Conservation (phyloP, 495 filamentous ascomycete species). For the Astrocystis sublimbata region DNA sequence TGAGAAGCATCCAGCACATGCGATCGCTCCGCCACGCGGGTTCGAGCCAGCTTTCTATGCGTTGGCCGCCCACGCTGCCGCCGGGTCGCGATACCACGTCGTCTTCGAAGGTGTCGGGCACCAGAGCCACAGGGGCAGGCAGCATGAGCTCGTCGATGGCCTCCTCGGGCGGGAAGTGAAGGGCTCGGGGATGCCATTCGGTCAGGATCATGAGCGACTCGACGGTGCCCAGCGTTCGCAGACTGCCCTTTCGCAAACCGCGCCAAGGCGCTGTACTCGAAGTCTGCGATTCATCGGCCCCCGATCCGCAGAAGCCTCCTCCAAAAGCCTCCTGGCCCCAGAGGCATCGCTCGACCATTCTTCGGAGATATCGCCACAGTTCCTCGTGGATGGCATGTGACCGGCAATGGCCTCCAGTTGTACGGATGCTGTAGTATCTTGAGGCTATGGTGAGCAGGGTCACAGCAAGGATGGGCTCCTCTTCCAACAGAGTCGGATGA, state of each 20-base stretch:
- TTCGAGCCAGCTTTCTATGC: conserved; percentile 92
- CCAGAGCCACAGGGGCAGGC: conserved; percentile 47
- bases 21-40: conserved; percentile 95
- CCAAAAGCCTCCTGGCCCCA: conserved; percentile 96
- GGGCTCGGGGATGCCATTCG: conserved; percentile 93
- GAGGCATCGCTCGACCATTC: conserved; percentile 90
- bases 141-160: conserved; percentile 61
- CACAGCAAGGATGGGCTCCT: conserved; percentile 89
- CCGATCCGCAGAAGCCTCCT: conserved; percentile 80
- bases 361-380: conserved; percentile 91
- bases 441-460: conserved; percentile 90
- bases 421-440: conserved; percentile 73
- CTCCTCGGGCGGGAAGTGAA: conserved; percentile 93
- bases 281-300: conserved; percentile 63
- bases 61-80: conserved; percentile 61
- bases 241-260: conserved; percentile 66
- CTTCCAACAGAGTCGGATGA: conserved; percentile 74
- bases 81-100: conserved; percentile 45
- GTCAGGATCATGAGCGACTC: conserved; percentile 91
- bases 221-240: conserved; percentile 88
- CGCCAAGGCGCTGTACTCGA: conserved; percentile 61
- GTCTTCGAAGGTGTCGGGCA: conserved; percentile 49
- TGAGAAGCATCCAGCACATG: conserved; percentile 98
- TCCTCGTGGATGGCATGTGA: conserved; percentile 91
- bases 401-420: conserved; percentile 79